Evolutionary conservation across 805 yeast genomes (phyloP), one percentile per base, ranked within the genome.

Genomic region (Myxozyma melibiosi): DNA sequence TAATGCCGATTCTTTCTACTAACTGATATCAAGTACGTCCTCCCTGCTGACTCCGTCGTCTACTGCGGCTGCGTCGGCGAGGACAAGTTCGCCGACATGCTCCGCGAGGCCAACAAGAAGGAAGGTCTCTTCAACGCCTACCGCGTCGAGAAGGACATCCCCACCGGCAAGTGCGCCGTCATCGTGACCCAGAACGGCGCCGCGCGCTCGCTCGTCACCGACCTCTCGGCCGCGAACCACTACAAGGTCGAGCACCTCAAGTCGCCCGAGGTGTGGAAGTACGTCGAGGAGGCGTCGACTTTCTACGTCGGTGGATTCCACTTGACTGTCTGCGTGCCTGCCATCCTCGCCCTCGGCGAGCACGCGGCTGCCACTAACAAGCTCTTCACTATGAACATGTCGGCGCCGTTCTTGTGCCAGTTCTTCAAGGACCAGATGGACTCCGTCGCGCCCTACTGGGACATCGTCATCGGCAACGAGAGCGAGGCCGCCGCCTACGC

Each of bases 251-350:
- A 82, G 57, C 98, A 94, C 75, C 81, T 94, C 71, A 84, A 88
- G 71, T 82, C 82, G 70, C 88, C 95, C 64, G 95, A 86, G 75
- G 89, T 91, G 81, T 91, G 97, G 97, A 77, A 76, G 64, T 76
- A 78, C 58, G 96, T 94, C 61, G 90, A 89, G 75, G 78, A 77
- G 49, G 98, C 92, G 60, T 79, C 84, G 73, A 80, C 78, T 68
- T 94, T 77, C 80, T 94, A 94, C 82, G 87, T 94, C 71, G 99
- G 98, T 69, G 99, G 99, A n/a, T 94, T 85, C 89, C 99, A 94
- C 76, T 81, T 94, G 76, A 94, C 99, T 56, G 99, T 94, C 56
- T 88, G 96, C 65, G 97, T 96, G 65, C 96, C 86, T 58, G 97
- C 99, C 55, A 94, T 94, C 70, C 79, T 81, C 66, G 84, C 85